Base-by-base conservation (phyloP, 805 yeast genomes). In the Candida parachauliodes region DNA sequence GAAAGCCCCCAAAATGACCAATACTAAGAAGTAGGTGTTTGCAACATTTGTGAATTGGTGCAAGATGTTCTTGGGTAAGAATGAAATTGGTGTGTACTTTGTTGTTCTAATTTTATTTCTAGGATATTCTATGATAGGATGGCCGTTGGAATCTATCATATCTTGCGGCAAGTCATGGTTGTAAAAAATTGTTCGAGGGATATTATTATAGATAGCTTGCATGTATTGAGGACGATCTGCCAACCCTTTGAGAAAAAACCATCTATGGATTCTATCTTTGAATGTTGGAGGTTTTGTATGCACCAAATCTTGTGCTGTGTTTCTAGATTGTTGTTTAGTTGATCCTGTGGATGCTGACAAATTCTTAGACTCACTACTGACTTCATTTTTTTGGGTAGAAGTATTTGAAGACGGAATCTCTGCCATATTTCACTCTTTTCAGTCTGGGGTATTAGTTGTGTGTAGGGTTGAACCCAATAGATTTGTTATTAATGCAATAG, bases 51-150 rank as follows among this genome's bases (percentile, higher is more conserved):
- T 65, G 51, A 78, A 79, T 51, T 79, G 83, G 39, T 65, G 63
- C 21, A 67, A 44, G 25, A 78, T 51, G 48, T 78, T 77, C 54
- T 74, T 76, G 10, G 83, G 83, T 19, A 78, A 44, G 44, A 79
- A 79, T 17, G 75, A 60, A 31, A 76, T 42, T 6, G 82, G 80
- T 6, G 83, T 77, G 50, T 78, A 78, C 54, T 77, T 78, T 4
- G 83, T 76, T 8, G 83, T 77, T 57, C 81, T 67, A 40, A 78
- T 73, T 53, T 77, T 78, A 52, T 78, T 78, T 49, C 81, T 55
- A 5, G 78, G 72, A 47, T 71, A 77, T 3, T 42, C 32, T 1
- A 60, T 47, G 14, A 57, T 48, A 3, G 76, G 76, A n/a, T 41
- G 33, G 12, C 60, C 61, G 10, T 52, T 32, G 2, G 37, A 35